phyloP scores from a whole-genome alignment of 257 asterid species.

The Solanum clarkiae region DNA sequence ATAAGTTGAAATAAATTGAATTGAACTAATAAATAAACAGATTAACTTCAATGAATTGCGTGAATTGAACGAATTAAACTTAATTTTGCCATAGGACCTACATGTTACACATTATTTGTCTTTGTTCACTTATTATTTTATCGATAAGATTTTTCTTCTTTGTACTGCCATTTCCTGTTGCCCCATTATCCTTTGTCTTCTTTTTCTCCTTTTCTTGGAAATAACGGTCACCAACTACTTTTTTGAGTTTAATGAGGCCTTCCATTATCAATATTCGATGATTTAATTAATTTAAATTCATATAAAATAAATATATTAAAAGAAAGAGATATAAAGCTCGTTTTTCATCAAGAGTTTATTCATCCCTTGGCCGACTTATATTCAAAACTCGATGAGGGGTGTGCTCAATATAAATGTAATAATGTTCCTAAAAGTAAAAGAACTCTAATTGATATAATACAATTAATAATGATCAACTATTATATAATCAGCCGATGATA shows the following conservation, averaged over 20 bases:
- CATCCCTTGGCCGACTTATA: not conserved
- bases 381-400: not conserved
- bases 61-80: no score
- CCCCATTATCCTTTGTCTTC: not conserved
- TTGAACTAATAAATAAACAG: no score
- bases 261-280: fast-evolving
- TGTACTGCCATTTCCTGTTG: not conserved
- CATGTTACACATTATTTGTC: not conserved
- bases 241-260: not conserved
- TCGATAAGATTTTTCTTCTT: not conserved
- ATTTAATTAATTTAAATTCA: not conserved
- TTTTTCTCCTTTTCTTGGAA: not conserved
- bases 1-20: no score
- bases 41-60: no score
- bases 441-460: not conserved
- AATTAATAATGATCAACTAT: not conserved
- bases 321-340: not conserved
- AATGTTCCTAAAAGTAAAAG: not conserved
- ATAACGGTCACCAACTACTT: not conserved
- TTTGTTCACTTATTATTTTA: not conserved
- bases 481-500: fast-evolving
- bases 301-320: not conserved
- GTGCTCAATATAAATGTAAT: not conserved
- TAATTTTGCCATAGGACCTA: no score
- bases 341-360: not conserved